Evolutionary conservation across 1,284 basidiomycete species (phyloP).

Genomic region (Ceratobasidium sp.): DNA sequence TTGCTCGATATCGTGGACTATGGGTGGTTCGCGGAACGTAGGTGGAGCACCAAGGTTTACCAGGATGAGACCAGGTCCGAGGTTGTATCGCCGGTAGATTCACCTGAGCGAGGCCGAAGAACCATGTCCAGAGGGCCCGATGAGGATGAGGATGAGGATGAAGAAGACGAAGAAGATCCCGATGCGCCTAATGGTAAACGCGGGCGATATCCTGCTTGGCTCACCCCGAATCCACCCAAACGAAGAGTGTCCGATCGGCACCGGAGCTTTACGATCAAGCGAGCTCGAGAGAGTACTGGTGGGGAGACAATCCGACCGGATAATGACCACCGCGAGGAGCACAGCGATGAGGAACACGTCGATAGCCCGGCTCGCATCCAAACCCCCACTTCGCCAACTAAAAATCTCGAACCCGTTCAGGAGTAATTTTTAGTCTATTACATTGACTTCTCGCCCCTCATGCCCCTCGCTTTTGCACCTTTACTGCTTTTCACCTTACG

Average conservation of each 20-base stretch:
- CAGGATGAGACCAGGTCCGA: conserved; percentile 25
- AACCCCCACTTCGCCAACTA: not conserved
- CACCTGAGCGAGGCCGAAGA: conserved; percentile 8
- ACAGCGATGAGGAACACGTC: conserved; percentile 5
- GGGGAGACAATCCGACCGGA: conserved; percentile 38
- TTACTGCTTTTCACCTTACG: conserved; percentile 14
- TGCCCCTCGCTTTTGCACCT: conserved; percentile 6
- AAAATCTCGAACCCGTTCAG: conserved; percentile 19
- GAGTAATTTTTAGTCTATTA: not conserved
- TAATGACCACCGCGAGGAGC: conserved; percentile 5
- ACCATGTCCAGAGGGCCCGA: conserved; percentile 2
- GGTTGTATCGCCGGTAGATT: conserved; percentile 11
- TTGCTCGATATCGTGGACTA: conserved; percentile 36
- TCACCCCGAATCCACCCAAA: conserved; percentile 25
- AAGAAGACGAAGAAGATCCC: not conserved
- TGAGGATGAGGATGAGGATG: conserved; percentile 13
- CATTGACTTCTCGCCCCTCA: not conserved
- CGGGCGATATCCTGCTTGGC: conserved; percentile 13
- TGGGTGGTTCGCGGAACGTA: conserved; percentile 33
- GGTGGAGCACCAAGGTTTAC: conserved; percentile 36
- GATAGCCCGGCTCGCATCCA: not conserved
- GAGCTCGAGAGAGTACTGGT: conserved; percentile 26
- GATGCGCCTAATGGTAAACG: not conserved
- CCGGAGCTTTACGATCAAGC: conserved; percentile 6
- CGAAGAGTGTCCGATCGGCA: conserved; percentile 22